Conservation (phyloP, 257 asterid genomes). For the Salvia rosmarinus region DNA sequence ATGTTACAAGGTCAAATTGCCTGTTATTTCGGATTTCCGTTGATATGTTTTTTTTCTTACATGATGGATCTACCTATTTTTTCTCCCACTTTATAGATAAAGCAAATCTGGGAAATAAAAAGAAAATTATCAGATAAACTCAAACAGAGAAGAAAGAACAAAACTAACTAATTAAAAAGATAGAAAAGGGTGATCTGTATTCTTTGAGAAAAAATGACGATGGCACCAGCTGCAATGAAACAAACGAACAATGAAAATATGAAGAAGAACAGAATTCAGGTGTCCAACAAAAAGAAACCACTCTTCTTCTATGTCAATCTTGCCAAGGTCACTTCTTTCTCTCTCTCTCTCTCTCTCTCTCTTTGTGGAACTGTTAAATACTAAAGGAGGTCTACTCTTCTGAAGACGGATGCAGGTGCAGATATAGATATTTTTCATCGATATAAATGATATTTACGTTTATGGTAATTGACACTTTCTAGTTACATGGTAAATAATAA, state of each 20-base stretch:
- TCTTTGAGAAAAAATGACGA: conserved; percentile 23
- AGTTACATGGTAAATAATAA: too few species aligned
- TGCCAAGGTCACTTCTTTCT: conserved; percentile 30
- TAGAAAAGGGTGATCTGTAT: neutral
- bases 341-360: neutral
- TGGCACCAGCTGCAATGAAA: conserved; percentile 40
- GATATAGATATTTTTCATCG: too few species aligned
- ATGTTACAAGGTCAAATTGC: conserved; percentile 30
- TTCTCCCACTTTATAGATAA: conserved; percentile 23
- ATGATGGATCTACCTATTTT: conserved; percentile 13
- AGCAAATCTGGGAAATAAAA: neutral
- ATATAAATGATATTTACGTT: too few species aligned
- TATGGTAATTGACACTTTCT: too few species aligned
- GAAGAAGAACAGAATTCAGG: conserved; percentile 42
- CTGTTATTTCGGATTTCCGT: conserved; percentile 36
- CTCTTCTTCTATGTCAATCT: conserved; percentile 45
- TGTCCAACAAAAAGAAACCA: conserved; percentile 44
- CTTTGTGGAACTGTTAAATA: too few species aligned
- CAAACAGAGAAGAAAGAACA: neutral
- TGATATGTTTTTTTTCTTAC: conserved; percentile 6
- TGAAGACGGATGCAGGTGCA: too few species aligned
- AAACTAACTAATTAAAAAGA: neutral
- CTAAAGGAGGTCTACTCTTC: too few species aligned
- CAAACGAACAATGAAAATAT: conserved; percentile 31
- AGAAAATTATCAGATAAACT: neutral